Conservation (phyloP, 208 protist genomes). For the Leishmania major region DNA sequence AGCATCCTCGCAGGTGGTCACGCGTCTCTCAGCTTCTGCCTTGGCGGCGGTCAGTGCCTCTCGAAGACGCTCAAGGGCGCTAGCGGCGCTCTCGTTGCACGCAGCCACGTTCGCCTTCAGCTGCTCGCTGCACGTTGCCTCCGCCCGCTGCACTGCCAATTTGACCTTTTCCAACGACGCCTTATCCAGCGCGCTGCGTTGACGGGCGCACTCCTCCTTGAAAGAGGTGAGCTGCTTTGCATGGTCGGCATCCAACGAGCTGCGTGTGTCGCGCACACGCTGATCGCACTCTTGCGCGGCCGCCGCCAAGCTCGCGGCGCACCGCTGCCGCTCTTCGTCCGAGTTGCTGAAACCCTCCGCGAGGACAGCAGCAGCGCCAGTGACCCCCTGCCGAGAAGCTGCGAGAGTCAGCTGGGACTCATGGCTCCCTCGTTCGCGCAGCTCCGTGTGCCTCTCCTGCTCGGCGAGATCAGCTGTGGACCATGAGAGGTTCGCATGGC, state of each 20-base stretch:
- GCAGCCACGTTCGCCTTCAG: neutral
- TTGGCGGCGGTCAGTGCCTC: neutral
- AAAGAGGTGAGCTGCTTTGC: constrained; percentile 5
- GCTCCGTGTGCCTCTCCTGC: constrained; percentile 4
- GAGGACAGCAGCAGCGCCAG: neutral
- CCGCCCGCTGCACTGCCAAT: neutral
- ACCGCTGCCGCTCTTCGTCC: constrained; percentile 19
- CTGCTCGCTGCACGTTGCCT: constrained; percentile 13
- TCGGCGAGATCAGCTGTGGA: constrained; percentile 1
- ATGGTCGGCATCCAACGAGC: constrained; percentile 3
- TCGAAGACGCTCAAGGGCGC: constrained; percentile 7
- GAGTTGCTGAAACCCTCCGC: constrained; percentile 7
- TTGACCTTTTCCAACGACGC: neutral
- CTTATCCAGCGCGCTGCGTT: neutral
- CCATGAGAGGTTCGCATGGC: neutral
- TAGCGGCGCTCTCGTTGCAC: neutral
- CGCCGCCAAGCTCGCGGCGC: constrained; percentile 3
- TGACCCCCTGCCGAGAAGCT: neutral
- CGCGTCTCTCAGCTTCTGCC: neutral
- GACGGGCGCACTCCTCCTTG: constrained; percentile 12
- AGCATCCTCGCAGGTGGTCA: constrained; percentile 9
- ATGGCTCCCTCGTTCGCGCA: neutral
- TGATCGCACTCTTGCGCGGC: constrained; percentile 1
- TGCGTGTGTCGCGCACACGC: neutral
- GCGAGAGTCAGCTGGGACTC: constrained; percentile 1